These are phyloP conservation scores for Pisolithus microcarpus DNA, from an alignment of 768 basidiomycete species.

Conservation along the genomic window DNA sequence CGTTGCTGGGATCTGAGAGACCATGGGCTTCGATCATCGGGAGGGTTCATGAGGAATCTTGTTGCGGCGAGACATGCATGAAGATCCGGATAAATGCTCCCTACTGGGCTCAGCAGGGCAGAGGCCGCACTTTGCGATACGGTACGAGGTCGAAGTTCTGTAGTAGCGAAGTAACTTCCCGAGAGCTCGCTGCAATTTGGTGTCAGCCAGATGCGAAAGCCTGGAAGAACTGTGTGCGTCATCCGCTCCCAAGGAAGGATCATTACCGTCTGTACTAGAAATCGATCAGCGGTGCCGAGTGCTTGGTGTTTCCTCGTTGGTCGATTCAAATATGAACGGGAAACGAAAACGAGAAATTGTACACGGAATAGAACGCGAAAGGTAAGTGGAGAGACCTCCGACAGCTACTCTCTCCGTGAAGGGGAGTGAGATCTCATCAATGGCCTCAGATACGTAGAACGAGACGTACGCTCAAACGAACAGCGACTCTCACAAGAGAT, in stretches of 20 bases:
- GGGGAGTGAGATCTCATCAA: too few species aligned
- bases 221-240: background rate
- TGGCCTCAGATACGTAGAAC: too few species aligned
- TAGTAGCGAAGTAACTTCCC: background rate
- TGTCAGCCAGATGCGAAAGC: background rate
- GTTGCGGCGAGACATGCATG: slow-evolving; percentile 34
- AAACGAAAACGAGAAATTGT: slow-evolving; percentile 39
- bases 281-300: background rate
- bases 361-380: slow-evolving; percentile 34
- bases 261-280: background rate
- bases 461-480: too few species aligned
- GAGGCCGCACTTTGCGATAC: background rate
- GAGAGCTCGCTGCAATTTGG: background rate
- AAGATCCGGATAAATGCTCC: slow-evolving; percentile 29
- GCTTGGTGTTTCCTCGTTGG: slow-evolving; percentile 9
- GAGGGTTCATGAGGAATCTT: slow-evolving; percentile 22
- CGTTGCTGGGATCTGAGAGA: too few species aligned
- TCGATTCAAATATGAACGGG: slow-evolving; percentile 25
- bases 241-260: background rate
- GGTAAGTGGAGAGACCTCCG: slow-evolving; percentile 28
- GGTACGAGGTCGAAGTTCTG: background rate
- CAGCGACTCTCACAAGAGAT: too few species aligned
- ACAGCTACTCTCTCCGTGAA: background rate
- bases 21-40: too few species aligned
- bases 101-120: slow-evolving; percentile 35